Conservation (phyloP, 1,139 yeast genomes). For the Saccharomyces hybrid region DNA sequence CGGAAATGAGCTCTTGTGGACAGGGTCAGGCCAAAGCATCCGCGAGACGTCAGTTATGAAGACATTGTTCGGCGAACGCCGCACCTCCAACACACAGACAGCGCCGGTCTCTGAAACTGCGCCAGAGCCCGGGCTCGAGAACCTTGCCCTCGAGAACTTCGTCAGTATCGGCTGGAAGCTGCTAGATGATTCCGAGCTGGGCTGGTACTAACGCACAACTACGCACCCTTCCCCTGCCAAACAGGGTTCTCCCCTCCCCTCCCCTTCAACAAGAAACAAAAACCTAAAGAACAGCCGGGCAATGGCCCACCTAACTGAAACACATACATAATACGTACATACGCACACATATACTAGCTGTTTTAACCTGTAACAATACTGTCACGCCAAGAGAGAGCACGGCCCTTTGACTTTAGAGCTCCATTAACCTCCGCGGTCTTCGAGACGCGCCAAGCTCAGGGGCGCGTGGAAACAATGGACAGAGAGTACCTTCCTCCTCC, state of each 20-base stretch:
- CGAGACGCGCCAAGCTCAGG: neutral
- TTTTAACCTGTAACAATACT: neutral
- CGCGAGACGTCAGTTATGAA: constrained; percentile 1
- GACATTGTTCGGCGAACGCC: constrained; percentile 3
- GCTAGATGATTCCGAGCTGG: constrained; percentile 28
- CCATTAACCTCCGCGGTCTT: neutral
- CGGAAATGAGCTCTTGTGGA: neutral
- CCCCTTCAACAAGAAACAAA: no score
- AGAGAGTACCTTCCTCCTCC: neutral
- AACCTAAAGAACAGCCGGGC: neutral
- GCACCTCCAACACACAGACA: neutral
- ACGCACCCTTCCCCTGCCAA: neutral
- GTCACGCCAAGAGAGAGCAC: neutral
- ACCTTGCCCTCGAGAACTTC: constrained; percentile 13
- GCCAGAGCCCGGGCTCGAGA: constrained; percentile 1
- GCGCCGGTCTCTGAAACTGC: neutral
- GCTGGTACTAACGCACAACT: constrained; percentile 21
- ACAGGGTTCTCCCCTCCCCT: neutral
- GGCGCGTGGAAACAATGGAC: neutral
- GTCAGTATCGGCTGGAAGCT: constrained; percentile 24
- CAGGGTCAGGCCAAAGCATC: neutral
- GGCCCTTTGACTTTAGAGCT: neutral
- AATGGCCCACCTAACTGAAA: neutral
- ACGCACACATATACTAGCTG: neutral
- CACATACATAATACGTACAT: neutral